Base-by-base conservation (phyloP, 2,329 filamentous ascomycete genomes). In the Colletotrichum simmondsii region DNA sequence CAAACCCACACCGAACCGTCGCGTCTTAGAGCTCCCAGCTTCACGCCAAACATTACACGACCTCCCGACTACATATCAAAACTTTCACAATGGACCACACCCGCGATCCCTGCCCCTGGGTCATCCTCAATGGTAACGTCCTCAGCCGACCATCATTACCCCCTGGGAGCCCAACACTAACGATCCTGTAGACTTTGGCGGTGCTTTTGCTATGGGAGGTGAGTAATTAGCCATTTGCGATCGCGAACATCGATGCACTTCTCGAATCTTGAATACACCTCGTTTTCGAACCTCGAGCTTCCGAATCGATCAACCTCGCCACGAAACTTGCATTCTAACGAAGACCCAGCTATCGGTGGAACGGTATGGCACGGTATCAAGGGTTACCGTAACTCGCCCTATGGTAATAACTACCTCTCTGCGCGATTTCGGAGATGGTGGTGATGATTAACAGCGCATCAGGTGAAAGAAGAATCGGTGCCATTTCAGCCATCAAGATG, bases 361-460 rank as follows among this genome's bases (percentile, higher is more conserved):
- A 93, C 94, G 79, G 93, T 98, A 82, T 98, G 96, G 96, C 96
- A 98, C 86, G 95, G 95, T 79, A 93, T 98, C 76, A 99, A 99
- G 87, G 97, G 95, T 72, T 97, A 95, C 86, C 42, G 42, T 19
- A 49, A 49, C 42, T 49, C 42, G 5, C 42, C 42, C 4, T 49
- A 49, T 49, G 42, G 42, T 49, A 49, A 49, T 4, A 4, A 8
- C 19, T 46, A 2, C 8, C 8, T 19, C 42, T 49, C 19, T 49
- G 42, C 42, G 42, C 42, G 7, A 2, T 49, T 2, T 49, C 19
- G 4, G 8, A 22, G 42, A n/a, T 49, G 19, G 42, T n/a, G 42
- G 42, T n/a, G 42, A 49, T 49, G 42, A 88, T 95, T 82, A 97
- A 94, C 86, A 94, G 92, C 72, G 94, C 94, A 49, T 95, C 97